Conservation (phyloP, 2,329 filamentous ascomycete genomes). For the Juglanconis oblonga region DNA sequence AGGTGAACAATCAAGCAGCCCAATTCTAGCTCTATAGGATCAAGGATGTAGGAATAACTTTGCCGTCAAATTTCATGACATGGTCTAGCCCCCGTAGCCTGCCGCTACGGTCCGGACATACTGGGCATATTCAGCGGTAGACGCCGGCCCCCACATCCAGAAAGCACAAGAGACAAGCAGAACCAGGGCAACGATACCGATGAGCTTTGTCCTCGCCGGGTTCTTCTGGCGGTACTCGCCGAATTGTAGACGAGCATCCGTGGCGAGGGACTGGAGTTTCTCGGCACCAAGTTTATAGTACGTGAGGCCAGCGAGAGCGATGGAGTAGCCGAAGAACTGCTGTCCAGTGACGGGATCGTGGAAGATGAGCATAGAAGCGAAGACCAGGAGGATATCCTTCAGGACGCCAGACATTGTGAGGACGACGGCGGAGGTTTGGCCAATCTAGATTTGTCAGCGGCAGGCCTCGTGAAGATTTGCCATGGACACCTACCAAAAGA, state of each 20-base stretch:
- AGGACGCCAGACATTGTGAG: constrained; percentile 70
- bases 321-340: constrained; percentile 68
- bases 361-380: constrained; percentile 66
- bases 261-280: constrained; percentile 14
- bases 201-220: constrained; percentile 11
- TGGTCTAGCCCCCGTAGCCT: background rate
- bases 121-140: constrained; percentile 5
- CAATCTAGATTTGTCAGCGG: constrained; percentile 41
- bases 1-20: too few species aligned
- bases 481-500: constrained; percentile 61
- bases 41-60: background rate
- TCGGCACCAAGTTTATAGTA: constrained; percentile 25
- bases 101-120: constrained; percentile 9
- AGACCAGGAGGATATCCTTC: constrained; percentile 70
- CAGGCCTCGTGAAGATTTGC: background rate
- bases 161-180: constrained; percentile 1
- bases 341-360: constrained; percentile 60
- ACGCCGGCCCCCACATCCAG: constrained; percentile 12
- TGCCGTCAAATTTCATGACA: background rate
- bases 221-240: constrained; percentile 17
- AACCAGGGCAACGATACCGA: constrained; percentile 8
- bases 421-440: constrained; percentile 71
- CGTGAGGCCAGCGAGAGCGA: constrained; percentile 43
- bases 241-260: constrained; percentile 16
- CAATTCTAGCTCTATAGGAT: too few species aligned